A percentile compares a stretch with the other conserved stretches of the same genome.
These are phyloP conservation scores for Pythium sp. DNA, from an alignment of 352 stramenopile genomes.

Conservation along the genomic window DNA sequence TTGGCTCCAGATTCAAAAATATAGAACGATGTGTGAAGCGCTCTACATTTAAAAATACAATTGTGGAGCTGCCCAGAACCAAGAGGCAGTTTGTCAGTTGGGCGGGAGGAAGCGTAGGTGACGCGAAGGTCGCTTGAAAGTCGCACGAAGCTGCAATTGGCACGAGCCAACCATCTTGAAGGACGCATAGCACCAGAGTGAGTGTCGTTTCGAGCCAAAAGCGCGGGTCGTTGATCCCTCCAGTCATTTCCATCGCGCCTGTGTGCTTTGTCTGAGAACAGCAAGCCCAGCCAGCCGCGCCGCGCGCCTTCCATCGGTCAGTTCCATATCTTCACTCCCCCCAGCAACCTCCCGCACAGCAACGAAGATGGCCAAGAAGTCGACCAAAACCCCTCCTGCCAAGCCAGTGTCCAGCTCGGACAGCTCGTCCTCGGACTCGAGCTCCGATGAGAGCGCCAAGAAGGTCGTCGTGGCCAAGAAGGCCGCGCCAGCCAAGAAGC, in stretches of 20 bases:
- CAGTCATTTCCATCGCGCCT: slow-evolving; percentile 12
- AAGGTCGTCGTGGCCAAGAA: slow-evolving; percentile 34
- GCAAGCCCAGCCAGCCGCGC: not conserved
- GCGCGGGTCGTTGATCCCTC: slow-evolving; percentile 11
- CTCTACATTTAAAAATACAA: not conserved
- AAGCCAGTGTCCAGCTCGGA: slow-evolving; percentile 35
- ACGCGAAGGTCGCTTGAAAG: slow-evolving; percentile 25
- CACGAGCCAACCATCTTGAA: slow-evolving; percentile 33
- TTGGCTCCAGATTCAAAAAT: not conserved
- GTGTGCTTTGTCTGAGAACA: slow-evolving; percentile 4
- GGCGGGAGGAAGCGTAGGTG: not conserved
- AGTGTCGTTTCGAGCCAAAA: slow-evolving; percentile 19
- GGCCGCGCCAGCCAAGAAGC: slow-evolving; percentile 53
- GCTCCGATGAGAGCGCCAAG: slow-evolving; percentile 39
- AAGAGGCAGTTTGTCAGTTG: not conserved
- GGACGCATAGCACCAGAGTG: not conserved
- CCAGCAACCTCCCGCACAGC: slow-evolving; percentile 9
- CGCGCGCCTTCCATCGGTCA: slow-evolving; percentile 10
- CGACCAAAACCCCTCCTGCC: slow-evolving; percentile 23
- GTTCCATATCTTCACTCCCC: slow-evolving; percentile 19
- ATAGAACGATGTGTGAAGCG: slow-evolving; percentile 1
- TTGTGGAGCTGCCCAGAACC: not conserved
- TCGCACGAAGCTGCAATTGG: slow-evolving; percentile 23
- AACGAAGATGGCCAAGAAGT: slow-evolving; percentile 38
- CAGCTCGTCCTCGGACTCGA: slow-evolving; percentile 40